Evolutionary conservation across 129 eudicot species (phyloP).

Genomic region (Cynara cardunculus): DNA sequence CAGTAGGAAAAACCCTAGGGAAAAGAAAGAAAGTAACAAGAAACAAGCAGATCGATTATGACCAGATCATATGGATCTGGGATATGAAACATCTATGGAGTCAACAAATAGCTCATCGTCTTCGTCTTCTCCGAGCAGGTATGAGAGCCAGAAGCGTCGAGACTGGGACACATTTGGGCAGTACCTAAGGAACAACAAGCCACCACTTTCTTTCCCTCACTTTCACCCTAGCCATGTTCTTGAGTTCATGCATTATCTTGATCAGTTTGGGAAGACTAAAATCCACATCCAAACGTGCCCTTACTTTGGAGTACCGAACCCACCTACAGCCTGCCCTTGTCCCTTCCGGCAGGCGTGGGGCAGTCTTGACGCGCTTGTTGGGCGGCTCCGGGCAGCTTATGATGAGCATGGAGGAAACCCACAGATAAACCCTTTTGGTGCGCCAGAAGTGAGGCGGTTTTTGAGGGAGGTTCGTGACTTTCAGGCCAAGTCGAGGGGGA

Average conservation of each 20-base stretch:
- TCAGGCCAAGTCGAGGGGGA: conserved; percentile 41
- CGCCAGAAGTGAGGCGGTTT: conserved; percentile 37
- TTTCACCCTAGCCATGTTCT: conserved; percentile 38
- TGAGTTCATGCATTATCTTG: conserved; percentile 43
- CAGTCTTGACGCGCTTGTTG: conserved; percentile 40
- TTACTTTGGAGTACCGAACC: conserved; percentile 32
- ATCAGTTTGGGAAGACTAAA: conserved; percentile 44
- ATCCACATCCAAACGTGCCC: conserved; percentile 37
- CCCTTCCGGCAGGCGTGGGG: conserved; percentile 44
- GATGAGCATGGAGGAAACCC: conserved; percentile 44
- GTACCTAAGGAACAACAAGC: conserved; percentile 35
- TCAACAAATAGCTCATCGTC: conserved; percentile 15
- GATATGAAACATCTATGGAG: conserved; percentile 35
- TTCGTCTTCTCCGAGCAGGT: conserved; percentile 37
- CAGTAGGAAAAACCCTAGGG: not conserved
- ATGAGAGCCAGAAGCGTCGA: conserved; percentile 43
- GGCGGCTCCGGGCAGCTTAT: conserved; percentile 43
- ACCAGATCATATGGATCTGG: conserved; percentile 19
- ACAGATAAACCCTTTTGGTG: conserved; percentile 39
- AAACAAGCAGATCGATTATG: not conserved
- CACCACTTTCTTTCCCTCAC: conserved; percentile 30
- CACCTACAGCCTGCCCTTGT: conserved; percentile 38
- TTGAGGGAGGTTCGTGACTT: conserved; percentile 39
- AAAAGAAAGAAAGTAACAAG: not conserved
- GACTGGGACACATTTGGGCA: conserved; percentile 48